phyloP scores from a whole-genome alignment of 2,329 filamentous ascomycete species.

The Ascochyta fabae region DNA sequence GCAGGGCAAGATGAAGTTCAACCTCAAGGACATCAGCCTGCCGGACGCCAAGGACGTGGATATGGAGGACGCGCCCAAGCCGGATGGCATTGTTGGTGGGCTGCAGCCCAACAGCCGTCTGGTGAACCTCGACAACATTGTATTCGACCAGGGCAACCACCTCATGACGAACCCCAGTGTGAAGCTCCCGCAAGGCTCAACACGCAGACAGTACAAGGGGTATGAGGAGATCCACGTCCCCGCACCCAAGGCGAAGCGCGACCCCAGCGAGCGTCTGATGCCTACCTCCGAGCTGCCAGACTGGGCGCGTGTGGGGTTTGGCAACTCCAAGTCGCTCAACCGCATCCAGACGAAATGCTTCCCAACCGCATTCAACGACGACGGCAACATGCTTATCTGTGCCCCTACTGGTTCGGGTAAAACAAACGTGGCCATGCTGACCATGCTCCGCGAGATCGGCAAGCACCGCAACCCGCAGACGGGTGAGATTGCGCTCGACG shows the following conservation, averaged over 20 bases:
- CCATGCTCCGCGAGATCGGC: constrained; percentile 93
- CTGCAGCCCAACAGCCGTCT: constrained; percentile 85
- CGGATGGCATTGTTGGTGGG: constrained; percentile 71
- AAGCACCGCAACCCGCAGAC: constrained; percentile 89
- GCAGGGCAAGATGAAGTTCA: constrained; percentile 79
- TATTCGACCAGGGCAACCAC: constrained; percentile 98
- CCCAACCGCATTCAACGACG: constrained; percentile 86
- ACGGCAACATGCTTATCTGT: constrained; percentile 97
- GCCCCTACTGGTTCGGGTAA: constrained; percentile 97
- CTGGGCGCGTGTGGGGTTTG: constrained; percentile 88
- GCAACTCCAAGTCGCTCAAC: constrained; percentile 84
- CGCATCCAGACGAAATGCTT: constrained; percentile 95
- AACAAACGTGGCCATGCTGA: constrained; percentile 97
- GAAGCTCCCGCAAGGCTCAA: constrained; percentile 89
- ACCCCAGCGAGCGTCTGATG: constrained; percentile 76
- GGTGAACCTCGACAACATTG: constrained; percentile 93
- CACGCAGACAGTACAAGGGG: constrained; percentile 93
- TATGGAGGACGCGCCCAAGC: constrained; percentile 48
- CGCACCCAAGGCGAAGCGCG: constrained; percentile 83
- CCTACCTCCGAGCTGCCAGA: constrained; percentile 88
- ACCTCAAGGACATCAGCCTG: constrained; percentile 85
- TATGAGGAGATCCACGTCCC: constrained; percentile 99
- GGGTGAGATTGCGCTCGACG: constrained; percentile 92
- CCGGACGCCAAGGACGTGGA: constrained; percentile 62
- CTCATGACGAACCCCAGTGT: constrained; percentile 99